Base-by-base conservation (phyloP, 2,329 filamentous ascomycete genomes). In the Diaporthe batatas region DNA sequence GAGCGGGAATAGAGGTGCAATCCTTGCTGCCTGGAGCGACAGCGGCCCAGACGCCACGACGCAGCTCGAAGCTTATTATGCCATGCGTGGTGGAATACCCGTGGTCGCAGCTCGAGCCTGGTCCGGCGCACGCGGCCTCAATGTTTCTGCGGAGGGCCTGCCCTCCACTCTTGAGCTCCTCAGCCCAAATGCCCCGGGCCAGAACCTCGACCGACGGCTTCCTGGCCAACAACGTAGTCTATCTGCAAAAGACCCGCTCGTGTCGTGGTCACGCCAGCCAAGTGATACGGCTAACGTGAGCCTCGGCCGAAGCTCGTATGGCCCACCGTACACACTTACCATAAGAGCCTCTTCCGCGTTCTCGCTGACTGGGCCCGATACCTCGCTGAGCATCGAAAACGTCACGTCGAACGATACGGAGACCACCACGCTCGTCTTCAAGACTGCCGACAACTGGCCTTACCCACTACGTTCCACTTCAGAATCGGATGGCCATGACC, bases 401-500 rank as follows among this genome's bases (percentile, higher is more conserved):
- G 75, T 0, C 73, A 77, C 16, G 83, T 83, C 1, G 78, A 77
- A 64, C 42, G 59, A 49, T 8, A 49, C 25, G 2, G 58, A 64
- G 39, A 32, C 42, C 23, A 62, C 36, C 16, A 62, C 58, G 1
- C 78, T 89, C 4, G 75, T 80, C 1, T 89, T 88, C 77, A 64
- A 49, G 25, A 76, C 80, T 6, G 77, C 83, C 3, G 85, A 86
- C 62, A 83, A 83, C 7, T 85, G 79, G 73, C 75, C 79, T 12
- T 89, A 89, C 75, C 87, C 86, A 0, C 83, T 89, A 6, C 86
- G 86, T 1, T 83, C 82, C 0, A 83, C 87, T 0, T 79, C 80
- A 0, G 79, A 83, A 47, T 44, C 73, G 1, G 85, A 85, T 71
- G 85, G 87, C 25, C 84, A 84, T 57, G 86, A 89, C 34, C 77